phyloP scores from a whole-genome alignment of 108 stramenopile species.

The Schizochytrium sp. region DNA sequence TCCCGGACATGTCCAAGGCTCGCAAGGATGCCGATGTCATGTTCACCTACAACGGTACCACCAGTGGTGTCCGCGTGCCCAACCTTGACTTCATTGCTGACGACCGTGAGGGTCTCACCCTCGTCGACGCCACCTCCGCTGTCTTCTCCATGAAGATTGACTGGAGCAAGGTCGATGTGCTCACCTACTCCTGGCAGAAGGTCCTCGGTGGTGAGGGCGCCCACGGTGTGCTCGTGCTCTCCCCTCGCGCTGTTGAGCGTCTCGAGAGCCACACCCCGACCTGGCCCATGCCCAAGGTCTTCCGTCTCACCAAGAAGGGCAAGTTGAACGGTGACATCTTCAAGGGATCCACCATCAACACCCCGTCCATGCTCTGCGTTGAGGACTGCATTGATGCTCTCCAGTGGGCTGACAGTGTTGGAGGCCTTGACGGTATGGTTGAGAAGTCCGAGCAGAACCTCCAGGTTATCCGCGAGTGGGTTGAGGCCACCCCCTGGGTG shows the following conservation, averaged over 20 bases:
- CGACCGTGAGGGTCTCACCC: conserved; percentile 89
- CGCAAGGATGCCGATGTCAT: conserved; percentile 91
- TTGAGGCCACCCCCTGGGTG: conserved; percentile 91
- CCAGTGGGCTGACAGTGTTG: conserved; percentile 90
- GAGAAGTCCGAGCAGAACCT: conserved; percentile 89
- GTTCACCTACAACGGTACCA: conserved; percentile 99
- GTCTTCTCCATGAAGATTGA: conserved; percentile 99
- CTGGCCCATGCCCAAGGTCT: conserved; percentile 98
- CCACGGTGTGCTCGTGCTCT: conserved; percentile 96
- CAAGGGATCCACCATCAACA: conserved; percentile 99
- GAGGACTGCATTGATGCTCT: conserved; percentile 99
- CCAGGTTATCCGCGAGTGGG: conserved; percentile 90
- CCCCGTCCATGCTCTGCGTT: conserved; percentile 98
- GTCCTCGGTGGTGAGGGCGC: conserved; percentile 99
- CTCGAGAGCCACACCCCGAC: conserved; percentile 93
- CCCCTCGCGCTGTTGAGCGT: conserved; percentile 95
- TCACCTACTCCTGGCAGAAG: conserved; percentile 99
- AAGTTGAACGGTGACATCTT: conserved; percentile 93
- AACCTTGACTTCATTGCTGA: conserved; percentile 89
- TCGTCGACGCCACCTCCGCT: conserved; percentile 98
- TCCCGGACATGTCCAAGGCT: conserved; percentile 91
- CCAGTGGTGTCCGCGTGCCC: conserved; percentile 94
- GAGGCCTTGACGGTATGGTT: conserved; percentile 93
- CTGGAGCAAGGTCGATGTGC: conserved; percentile 97
- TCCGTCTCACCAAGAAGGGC: conserved; percentile 97